These are phyloP conservation scores for Omphalea diandra DNA, from an alignment of 441 rosid genomes.

Conservation along the genomic window DNA sequence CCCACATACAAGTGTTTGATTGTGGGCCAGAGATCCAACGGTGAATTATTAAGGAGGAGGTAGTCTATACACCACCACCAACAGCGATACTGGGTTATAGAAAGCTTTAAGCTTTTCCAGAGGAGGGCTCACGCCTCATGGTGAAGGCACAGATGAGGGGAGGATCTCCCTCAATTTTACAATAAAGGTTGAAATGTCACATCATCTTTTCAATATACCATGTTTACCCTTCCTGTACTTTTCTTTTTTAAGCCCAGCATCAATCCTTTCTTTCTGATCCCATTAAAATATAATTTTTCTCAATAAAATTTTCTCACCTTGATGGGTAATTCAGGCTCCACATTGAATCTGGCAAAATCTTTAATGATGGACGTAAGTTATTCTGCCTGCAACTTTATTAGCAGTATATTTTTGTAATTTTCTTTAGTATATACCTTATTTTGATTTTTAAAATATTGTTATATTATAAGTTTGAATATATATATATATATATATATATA, in stretches of 20 bases:
- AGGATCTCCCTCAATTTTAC: slow-evolving; percentile 41
- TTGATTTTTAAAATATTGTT: too few relatives aligned
- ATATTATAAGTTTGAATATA: too few relatives aligned
- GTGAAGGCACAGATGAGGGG: neutral
- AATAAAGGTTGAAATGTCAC: slow-evolving; percentile 27
- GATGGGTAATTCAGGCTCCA: too few relatives aligned
- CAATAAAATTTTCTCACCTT: neutral
- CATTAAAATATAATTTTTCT: too few relatives aligned
- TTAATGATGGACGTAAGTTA: too few relatives aligned
- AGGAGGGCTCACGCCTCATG: neutral
- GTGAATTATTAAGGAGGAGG: neutral
- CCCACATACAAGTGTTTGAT: too few relatives aligned
- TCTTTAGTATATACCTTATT: too few relatives aligned
- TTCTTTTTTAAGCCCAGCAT: slow-evolving; percentile 2
- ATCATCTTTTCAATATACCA: slow-evolving; percentile 22
- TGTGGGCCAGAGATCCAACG: neutral
- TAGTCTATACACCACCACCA: neutral
- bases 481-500: too few relatives aligned
- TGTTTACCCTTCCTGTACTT: slow-evolving; percentile 7
- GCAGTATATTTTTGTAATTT: too few relatives aligned
- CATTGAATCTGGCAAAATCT: too few relatives aligned
- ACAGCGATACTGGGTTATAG: neutral
- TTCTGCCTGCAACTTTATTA: too few relatives aligned
- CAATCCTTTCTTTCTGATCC: neutral
- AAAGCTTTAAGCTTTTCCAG: slow-evolving; percentile 13